Base-by-base conservation (phyloP, 129 eudicot genomes). In the Ambrosia trifida region DNA sequence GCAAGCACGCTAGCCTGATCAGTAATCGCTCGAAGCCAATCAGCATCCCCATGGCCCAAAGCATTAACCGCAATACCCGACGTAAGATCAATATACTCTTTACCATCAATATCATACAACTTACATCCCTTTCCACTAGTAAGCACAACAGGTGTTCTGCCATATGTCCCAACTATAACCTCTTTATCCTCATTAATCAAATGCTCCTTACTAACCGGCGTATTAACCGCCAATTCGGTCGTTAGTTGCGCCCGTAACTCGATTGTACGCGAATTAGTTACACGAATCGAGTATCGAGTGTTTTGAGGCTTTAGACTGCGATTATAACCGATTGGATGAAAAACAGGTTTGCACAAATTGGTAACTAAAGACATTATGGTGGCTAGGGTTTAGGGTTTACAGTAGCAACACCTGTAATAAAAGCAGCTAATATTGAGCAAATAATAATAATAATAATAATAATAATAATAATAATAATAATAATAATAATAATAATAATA, bases 51-150 rank as follows among this genome's bases (percentile, higher is more conserved):
- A 82, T 93, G 95, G 19, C 98, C 98, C 2, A 89, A 88, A 31
- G 98, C 96, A 81, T 89, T 93, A 2, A 93, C 98, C 2, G 96
- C 98, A 64, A 89, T 89, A 7, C 98, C 98, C 11, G 98, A 87
- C 0, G 89, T 83, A 30, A 93, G 7, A 77, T 93, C 98, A 69
- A 89, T 74, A 85, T 87, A 93, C 63, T 89, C 95, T 13, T 75
- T 76, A 69, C 98, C 98, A 18, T 93, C 88, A 57, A 74, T 62
- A 80, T 89, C 98, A 57, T 73, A 89, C 66, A 93, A 64, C 56
- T 74, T 85, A 82, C 98, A 93, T 0, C 96, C 98, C 4, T 85
- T 89, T 49, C 98, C 96, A 82, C 89, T 90, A 0, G 80, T 44
- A n/a, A 93, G 56, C 69, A 93, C 98, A 4, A 87, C 43, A 3